Evolutionary conservation across 306 rosid genomes (phyloP).

Genomic region (Vicia villosa): DNA sequence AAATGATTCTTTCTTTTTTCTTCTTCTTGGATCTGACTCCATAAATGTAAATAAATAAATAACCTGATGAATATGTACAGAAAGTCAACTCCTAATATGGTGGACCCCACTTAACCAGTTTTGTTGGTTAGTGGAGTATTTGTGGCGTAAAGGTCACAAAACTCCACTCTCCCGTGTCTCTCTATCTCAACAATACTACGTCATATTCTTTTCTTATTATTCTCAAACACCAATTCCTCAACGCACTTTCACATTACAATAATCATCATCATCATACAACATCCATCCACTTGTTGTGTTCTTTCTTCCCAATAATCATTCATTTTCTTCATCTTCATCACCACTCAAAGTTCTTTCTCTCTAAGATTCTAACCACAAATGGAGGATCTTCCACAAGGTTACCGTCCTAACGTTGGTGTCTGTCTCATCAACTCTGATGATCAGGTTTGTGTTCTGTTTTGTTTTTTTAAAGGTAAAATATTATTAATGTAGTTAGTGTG

Average conservation of each 20-base stretch:
- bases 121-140: conserved; percentile 43
- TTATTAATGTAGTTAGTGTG: conserved; percentile 1
- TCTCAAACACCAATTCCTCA: conserved; percentile 39
- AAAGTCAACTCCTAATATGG: conserved; percentile 69
- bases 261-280: not conserved
- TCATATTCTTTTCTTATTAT: conserved; percentile 43
- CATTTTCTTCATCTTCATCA: not conserved
- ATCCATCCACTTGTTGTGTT: not conserved
- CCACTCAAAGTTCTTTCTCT: not conserved
- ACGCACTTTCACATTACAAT: conserved; percentile 6
- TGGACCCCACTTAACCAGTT: conserved; percentile 45
- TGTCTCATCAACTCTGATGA: conserved; percentile 84
- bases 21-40: conserved; percentile 12
- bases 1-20: not conserved
- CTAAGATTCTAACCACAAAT: conserved; percentile 7
- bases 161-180: conserved; percentile 38
- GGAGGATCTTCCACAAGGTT: conserved; percentile 92
- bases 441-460: conserved; percentile 51
- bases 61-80: not conserved
- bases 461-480: not conserved
- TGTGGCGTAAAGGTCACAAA: conserved; percentile 43
- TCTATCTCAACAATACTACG: conserved; percentile 42
- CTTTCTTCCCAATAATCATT: not conserved
- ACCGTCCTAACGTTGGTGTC: conserved; percentile 98
- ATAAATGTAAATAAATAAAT: not conserved